Evolutionary conservation across 2,329 filamentous ascomycete genomes (phyloP).

Genomic region (Fusarium verrucosum): DNA sequence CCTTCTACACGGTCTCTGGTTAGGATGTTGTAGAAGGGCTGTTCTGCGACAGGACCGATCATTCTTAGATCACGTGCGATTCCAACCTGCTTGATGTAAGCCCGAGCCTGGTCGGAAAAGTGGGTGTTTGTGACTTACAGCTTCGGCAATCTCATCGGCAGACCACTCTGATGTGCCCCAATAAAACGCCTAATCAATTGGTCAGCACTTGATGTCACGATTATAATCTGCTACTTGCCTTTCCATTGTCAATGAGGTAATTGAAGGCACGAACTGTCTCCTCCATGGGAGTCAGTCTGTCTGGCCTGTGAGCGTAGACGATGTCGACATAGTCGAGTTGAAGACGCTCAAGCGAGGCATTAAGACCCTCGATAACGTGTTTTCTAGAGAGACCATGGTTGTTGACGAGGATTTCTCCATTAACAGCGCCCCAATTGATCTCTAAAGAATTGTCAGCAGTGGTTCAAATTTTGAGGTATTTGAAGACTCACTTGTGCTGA

Average conservation of each 20-base stretch:
- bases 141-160: constrained; percentile 73
- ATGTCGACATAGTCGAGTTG: constrained; percentile 71
- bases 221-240: constrained; percentile 43
- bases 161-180: constrained; percentile 72
- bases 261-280: constrained; percentile 77
- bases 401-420: constrained; percentile 70
- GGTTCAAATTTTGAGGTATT: accelerated
- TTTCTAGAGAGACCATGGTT: constrained; percentile 73
- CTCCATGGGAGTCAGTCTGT: constrained; percentile 74
- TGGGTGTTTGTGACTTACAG: constrained; percentile 45
- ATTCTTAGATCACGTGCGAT: constrained; percentile 68
- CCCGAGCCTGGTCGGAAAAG: accelerated
- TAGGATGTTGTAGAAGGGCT: constrained; percentile 74
- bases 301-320: constrained; percentile 75
- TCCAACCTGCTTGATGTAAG: constrained; percentile 52
- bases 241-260: constrained; percentile 72
- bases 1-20: constrained; percentile 69
- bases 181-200: constrained; percentile 62
- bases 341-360: constrained; percentile 65
- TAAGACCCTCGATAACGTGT: constrained; percentile 67
- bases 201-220: neutral
- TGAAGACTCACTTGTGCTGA: constrained; percentile 60
- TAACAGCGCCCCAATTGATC: constrained; percentile 72
- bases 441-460: constrained; percentile 42
- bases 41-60: constrained; percentile 71